Percentiles rank a stretch among this genome's conserved stretches.
Conservation (phyloP, 176 grass and related monocot species). For the Triticum turgidum region DNA sequence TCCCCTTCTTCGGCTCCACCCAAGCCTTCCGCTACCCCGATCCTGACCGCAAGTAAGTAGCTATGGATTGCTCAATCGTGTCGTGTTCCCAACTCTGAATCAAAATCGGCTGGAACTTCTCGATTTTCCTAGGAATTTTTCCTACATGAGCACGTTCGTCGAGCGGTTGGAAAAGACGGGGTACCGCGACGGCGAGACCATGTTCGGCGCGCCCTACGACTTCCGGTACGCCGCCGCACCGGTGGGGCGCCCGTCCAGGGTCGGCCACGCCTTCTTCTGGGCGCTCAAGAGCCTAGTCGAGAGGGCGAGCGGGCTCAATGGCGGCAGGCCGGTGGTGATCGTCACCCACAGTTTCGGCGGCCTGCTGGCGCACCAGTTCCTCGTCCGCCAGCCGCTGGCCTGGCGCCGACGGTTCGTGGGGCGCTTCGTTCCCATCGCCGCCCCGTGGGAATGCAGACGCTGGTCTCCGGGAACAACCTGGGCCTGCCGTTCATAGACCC, state of each 20-base stretch:
- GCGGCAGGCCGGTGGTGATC: conserved; percentile 38
- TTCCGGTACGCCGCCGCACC: conserved; percentile 51
- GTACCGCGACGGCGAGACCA: conserved; percentile 43
- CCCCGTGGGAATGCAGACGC: conserved; percentile 49
- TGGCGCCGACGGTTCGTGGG: conserved; percentile 43
- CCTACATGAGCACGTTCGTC: conserved; percentile 45
- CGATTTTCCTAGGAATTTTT: neutral
- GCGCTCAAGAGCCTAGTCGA: conserved; percentile 41
- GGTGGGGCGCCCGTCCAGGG: conserved; percentile 21
- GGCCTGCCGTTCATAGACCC: conserved; percentile 50
- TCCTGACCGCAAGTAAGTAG: conserved; percentile 24
- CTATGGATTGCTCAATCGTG: neutral
- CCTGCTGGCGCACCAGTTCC: conserved; percentile 45
- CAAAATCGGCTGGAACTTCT: neutral
- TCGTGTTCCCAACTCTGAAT: neutral
- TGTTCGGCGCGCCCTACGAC: conserved; percentile 76
- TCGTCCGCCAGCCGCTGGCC: neutral
- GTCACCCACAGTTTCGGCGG: conserved; percentile 47
- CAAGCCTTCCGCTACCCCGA: conserved; percentile 30
- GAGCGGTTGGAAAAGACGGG: conserved; percentile 33
- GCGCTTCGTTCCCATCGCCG: conserved; percentile 36
- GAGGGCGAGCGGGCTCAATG: conserved; percentile 19
- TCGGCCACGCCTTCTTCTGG: conserved; percentile 23
- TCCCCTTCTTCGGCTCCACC: conserved; percentile 54
- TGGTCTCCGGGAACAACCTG: conserved; percentile 34